Conservation (phyloP, 495 filamentous ascomycete genomes). For the Parathielavia appendiculata region DNA sequence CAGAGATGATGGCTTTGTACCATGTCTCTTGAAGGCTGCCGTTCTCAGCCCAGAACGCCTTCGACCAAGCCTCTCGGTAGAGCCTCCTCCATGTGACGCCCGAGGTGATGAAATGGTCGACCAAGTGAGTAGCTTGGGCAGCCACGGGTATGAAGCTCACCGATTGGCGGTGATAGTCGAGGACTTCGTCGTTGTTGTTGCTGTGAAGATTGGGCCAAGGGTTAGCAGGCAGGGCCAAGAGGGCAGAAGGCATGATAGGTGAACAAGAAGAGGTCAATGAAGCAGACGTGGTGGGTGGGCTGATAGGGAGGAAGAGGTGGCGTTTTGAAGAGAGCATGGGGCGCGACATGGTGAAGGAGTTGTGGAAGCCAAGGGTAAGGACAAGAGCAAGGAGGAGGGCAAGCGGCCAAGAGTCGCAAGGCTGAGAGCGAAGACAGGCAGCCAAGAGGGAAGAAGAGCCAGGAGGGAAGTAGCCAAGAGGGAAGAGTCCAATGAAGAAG, state of each 20-base stretch:
- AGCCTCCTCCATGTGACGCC: background rate
- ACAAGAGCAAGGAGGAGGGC: background rate
- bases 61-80: background rate
- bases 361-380: no score
- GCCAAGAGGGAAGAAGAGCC: background rate
- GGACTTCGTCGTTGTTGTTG: background rate
- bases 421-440: background rate
- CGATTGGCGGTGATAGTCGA: slow-evolving; percentile 1
- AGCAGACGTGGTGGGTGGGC: no score
- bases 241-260: no score
- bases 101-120: background rate
- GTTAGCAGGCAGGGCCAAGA: no score
- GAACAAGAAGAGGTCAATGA: no score
- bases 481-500: background rate
- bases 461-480: background rate
- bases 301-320: no score
- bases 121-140: background rate
- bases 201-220: no score
- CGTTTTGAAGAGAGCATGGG: no score
- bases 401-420: background rate
- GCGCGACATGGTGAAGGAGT: no score
- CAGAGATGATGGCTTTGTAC: background rate
- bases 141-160: background rate
- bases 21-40: background rate
- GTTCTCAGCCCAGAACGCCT: background rate